Percentiles rank a stretch among this genome's conserved stretches.
Evolutionary conservation across 2,329 filamentous ascomycete species (phyloP).

Genomic region (Ascochyta pisi): DNA sequence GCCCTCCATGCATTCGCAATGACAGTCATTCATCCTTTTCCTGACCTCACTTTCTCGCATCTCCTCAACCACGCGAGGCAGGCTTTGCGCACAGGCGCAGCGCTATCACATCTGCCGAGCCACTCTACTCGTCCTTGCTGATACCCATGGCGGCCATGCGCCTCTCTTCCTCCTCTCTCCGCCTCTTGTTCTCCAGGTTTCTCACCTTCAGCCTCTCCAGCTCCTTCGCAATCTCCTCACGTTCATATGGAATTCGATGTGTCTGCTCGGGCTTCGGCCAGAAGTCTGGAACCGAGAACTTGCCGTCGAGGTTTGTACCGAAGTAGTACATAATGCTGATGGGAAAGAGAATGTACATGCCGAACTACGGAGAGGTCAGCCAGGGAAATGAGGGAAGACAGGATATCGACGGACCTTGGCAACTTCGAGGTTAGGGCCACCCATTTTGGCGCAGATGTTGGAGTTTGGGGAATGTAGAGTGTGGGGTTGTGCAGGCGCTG

Average conservation of each 20-base stretch:
- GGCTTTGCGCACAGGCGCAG: background rate
- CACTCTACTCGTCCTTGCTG: conserved; percentile 24
- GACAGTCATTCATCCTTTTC: background rate
- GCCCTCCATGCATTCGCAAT: conserved; percentile 24
- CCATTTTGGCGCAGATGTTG: conserved; percentile 61
- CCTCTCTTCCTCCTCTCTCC: conserved; percentile 51
- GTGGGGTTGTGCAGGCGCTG: conserved; percentile 4
- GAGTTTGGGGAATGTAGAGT: conserved; percentile 2
- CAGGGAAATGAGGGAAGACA: conserved; percentile 1
- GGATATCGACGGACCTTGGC: conserved; percentile 73
- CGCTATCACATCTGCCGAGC: background rate
- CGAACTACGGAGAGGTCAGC: conserved; percentile 70
- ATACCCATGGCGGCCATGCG: conserved; percentile 25
- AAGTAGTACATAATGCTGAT: conserved; percentile 99
- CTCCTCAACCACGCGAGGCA: background rate
- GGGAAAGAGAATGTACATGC: conserved; percentile 98
- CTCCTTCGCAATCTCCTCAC: conserved; percentile 84
- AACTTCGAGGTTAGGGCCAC: conserved; percentile 88
- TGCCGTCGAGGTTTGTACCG: conserved; percentile 91
- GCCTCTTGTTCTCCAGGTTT: conserved; percentile 56
- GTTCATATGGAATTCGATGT: conserved; percentile 77
- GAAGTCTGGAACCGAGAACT: conserved; percentile 85
- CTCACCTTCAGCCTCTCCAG: conserved; percentile 71
- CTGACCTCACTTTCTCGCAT: background rate
- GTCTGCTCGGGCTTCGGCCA: conserved; percentile 86